Percentiles rank a stretch among this genome's conserved stretches.
Evolutionary conservation across 202 grass and related monocot genomes (phyloP).

Genomic region (Panicum hallii): DNA sequence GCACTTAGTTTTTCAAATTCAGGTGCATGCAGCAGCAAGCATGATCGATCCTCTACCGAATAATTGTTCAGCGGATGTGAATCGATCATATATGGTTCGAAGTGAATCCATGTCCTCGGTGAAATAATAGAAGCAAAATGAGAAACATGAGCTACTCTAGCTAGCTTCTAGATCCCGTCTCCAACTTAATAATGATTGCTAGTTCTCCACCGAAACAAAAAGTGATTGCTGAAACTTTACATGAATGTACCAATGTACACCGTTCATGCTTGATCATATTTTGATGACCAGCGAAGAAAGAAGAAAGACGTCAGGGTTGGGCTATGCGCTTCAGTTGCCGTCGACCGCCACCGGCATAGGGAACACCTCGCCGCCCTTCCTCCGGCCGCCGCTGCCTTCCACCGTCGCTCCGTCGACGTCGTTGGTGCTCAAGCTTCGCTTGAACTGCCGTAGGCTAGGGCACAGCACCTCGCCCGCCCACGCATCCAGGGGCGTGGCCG

Average conservation of each 20-base stretch:
- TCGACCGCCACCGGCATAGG: constrained; percentile 59
- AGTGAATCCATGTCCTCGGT: background rate
- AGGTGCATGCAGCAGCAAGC: background rate
- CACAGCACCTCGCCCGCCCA: constrained; percentile 62
- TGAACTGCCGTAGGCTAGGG: constrained; percentile 65
- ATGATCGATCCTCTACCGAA: background rate
- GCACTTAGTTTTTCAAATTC: background rate
- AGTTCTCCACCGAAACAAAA: background rate
- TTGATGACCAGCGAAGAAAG: constrained; percentile 37
- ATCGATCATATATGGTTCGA: background rate
- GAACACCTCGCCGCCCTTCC: constrained; percentile 44
- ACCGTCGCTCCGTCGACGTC: constrained; percentile 48
- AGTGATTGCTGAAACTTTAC: constrained; percentile 44
- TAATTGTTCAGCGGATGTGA: background rate
- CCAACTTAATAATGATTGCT: constrained; percentile 23
- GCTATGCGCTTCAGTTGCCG: constrained; percentile 19
- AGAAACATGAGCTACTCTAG: background rate
- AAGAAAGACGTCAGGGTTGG: background rate
- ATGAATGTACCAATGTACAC: constrained; percentile 53
- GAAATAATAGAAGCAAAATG: background rate
- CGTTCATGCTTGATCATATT: constrained; percentile 42
- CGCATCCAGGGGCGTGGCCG: constrained; percentile 33
- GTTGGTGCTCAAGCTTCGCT: constrained; percentile 44
- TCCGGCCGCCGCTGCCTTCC: constrained; percentile 36
- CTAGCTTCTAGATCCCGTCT: constrained; percentile 21